Conservation (phyloP, 352 stramenopile species). For the Phytopythium litorale region DNA sequence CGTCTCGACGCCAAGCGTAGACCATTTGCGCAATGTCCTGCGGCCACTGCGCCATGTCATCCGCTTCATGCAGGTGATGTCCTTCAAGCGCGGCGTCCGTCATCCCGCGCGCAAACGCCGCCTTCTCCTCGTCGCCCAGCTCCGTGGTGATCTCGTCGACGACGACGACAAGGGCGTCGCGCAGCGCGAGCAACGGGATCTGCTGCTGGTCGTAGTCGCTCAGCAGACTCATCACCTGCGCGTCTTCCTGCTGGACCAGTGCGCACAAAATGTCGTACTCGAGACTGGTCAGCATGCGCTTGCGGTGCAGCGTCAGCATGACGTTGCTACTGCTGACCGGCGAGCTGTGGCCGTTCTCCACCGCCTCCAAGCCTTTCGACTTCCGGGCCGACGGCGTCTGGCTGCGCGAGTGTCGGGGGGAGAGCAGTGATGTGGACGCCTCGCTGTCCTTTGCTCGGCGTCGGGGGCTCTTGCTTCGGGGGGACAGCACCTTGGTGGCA, state of each 20-base stretch:
- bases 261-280: conserved; percentile 56
- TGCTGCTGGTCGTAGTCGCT: conserved; percentile 35
- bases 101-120: conserved; percentile 24
- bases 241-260: conserved; percentile 53
- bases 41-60: conserved; percentile 36
- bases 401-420: background rate
- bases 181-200: conserved; percentile 23
- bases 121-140: conserved; percentile 61
- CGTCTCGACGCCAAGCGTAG: conserved; percentile 33
- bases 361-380: background rate
- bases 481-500: background rate
- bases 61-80: conserved; percentile 12
- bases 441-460: background rate
- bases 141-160: conserved; percentile 67
- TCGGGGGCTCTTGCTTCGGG: conserved; percentile 11
- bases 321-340: conserved; percentile 8
- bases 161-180: conserved; percentile 44
- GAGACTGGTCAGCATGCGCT: conserved; percentile 60
- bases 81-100: conserved; percentile 24
- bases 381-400: background rate
- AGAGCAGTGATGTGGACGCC: background rate
- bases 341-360: conserved; percentile 3
- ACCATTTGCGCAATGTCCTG: conserved; percentile 42
- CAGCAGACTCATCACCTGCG: conserved; percentile 41
- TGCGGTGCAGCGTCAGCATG: conserved; percentile 28